These are phyloP conservation scores for Pleurotus tuber-regium DNA, from an alignment of 768 basidiomycete species.

Conservation along the genomic window DNA sequence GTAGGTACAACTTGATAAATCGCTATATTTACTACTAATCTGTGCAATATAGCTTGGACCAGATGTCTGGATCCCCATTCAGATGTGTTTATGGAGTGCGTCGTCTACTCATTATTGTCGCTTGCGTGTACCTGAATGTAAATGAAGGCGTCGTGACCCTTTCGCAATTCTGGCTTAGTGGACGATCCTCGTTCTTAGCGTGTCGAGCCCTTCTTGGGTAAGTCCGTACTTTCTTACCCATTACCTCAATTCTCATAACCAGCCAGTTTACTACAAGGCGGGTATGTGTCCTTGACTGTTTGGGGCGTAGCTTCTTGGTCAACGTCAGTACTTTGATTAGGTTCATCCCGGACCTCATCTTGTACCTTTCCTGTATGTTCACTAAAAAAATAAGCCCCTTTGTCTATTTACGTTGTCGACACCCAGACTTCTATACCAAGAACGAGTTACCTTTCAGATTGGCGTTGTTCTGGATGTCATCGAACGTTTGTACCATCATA, in stretches of 20 bases:
- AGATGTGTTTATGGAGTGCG: conserved; percentile 31
- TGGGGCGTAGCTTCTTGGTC: not conserved
- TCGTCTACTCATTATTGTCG: not conserved
- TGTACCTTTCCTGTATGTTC: conserved; percentile 57
- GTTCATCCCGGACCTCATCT: conserved; percentile 57
- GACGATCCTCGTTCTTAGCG: conserved; percentile 47
- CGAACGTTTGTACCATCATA: conserved; percentile 42
- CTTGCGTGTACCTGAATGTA: not conserved
- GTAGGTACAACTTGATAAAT: conserved; percentile 26
- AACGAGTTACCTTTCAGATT: conserved; percentile 55
- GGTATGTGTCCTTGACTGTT: conserved; percentile 24
- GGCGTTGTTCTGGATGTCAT: conserved; percentile 54
- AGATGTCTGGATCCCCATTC: conserved; percentile 62
- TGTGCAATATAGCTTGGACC: conserved; percentile 43
- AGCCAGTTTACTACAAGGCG: conserved; percentile 42
- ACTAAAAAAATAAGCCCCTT: too few relatives aligned
- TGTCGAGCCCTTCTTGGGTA: conserved; percentile 48
- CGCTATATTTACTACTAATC: not conserved
- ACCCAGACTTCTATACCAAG: conserved; percentile 61
- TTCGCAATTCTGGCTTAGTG: conserved; percentile 54
- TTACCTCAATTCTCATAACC: not conserved
- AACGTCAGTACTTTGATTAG: too few relatives aligned
- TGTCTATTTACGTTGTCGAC: not conserved
- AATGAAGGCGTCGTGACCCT: conserved; percentile 36
- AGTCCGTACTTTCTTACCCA: conserved; percentile 11